These are phyloP conservation scores for Setaria viridis DNA, from an alignment of 202 grass and related monocot species.

Conservation along the genomic window DNA sequence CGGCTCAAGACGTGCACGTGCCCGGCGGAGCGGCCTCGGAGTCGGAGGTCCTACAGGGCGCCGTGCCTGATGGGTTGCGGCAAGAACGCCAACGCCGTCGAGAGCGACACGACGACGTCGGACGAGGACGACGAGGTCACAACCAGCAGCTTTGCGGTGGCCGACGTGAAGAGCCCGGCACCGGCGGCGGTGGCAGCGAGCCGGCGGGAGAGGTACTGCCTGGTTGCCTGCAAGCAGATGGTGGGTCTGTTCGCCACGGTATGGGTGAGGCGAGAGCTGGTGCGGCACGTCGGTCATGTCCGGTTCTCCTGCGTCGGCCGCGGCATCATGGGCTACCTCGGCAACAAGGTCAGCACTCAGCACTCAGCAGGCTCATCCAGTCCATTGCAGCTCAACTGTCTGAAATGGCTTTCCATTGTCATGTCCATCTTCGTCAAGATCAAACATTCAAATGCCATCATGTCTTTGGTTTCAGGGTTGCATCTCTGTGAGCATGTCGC, in stretches of 20 bases:
- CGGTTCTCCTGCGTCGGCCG: constrained; percentile 72
- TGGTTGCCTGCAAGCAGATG: constrained; percentile 93
- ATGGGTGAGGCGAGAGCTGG: constrained; percentile 71
- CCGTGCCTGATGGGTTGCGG: constrained; percentile 60
- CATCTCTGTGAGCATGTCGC: constrained; percentile 84
- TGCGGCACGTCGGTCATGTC: constrained; percentile 74
- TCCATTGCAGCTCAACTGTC: background rate
- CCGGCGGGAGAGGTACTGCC: constrained; percentile 55
- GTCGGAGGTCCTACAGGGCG: constrained; percentile 24
- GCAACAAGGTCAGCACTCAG: constrained; percentile 67
- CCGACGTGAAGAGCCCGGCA: constrained; percentile 4
- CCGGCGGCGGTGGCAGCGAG: background rate
- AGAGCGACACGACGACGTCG: constrained; percentile 54
- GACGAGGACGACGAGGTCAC: constrained; percentile 50
- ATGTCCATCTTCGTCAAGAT: too few species aligned
- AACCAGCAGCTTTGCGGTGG: constrained; percentile 29
- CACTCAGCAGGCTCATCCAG: background rate
- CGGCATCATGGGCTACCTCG: constrained; percentile 86
- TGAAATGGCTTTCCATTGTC: background rate
- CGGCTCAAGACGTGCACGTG: constrained; percentile 77
- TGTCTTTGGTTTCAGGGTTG: constrained; percentile 55
- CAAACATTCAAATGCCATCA: too few species aligned
- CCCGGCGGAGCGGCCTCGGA: background rate
- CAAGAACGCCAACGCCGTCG: background rate
- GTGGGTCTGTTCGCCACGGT: constrained; percentile 85